Evolutionary conservation across 352 stramenopile genomes (phyloP), one percentile per base, ranked within the genome.

Genomic region (Halophytophthora polymorphica): DNA sequence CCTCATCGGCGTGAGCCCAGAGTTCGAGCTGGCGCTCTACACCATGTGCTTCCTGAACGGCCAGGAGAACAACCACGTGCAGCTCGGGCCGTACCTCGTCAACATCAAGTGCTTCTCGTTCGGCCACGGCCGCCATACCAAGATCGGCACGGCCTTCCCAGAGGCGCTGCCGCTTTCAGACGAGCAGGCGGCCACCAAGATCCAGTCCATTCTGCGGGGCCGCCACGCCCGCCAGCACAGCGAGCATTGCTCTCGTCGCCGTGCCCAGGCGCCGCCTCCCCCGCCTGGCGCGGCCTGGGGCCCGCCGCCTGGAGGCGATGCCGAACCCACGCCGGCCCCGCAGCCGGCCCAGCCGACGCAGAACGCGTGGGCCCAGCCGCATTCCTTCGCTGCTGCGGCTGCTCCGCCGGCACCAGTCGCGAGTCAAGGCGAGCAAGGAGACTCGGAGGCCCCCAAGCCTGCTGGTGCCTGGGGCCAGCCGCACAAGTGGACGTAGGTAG

Each of bases 21-120:
- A 98, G 64, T 98, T 98, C 42, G 95, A 98, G 68, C 83, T 98
- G 62, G 93, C 95, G 18, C 63, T 98, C n/a, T 98, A 98, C 72
- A 98, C 93, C 2, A 84, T 98, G 64, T 97, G 89, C 53, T 98
- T 98, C 64, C 57, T 98, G 19, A 89, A 96, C 36, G 91, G 86
- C 45, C 65, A 86, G 44, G 78, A 98, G 28, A 77, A 92, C 25
- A 90, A 97, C 48, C 65, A 88, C 48, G 88, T 96, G 41, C 75
- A 95, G 37, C 65, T 88, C 2, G 88, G 88, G 2, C 78, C 81
- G 6, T 96, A 96, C 66, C 64, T 88, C 49, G 77, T 74, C 61
- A 95, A 95, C 63, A 86, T 96, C 67, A 97, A 96, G 66, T 96
- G 90, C 65, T 92, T 85, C 52, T 72, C 74, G 36, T 96, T 95